Percentiles rank a stretch among this genome's conserved stretches.
These are phyloP conservation scores for Erucastrum elatum DNA, from an alignment of 345 rosid species.

Conservation along the genomic window DNA sequence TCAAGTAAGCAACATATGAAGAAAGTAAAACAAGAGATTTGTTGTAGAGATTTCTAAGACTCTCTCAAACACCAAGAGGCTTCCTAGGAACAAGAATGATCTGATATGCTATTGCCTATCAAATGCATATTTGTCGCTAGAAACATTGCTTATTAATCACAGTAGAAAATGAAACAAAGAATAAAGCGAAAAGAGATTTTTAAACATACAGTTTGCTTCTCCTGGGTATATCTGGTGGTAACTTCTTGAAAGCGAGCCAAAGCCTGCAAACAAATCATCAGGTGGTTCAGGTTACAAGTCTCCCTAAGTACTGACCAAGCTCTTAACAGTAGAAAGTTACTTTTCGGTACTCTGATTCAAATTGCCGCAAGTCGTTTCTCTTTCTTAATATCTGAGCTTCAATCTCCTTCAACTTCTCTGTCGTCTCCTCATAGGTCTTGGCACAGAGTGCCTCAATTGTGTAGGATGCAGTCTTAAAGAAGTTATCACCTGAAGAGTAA, in stretches of 20 bases:
- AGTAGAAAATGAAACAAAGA: neutral
- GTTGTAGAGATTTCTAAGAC: too few species aligned
- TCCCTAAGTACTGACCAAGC: neutral
- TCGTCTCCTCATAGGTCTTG: slow-evolving; percentile 69
- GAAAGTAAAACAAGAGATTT: too few species aligned
- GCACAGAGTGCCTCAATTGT: slow-evolving; percentile 96
- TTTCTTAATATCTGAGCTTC: slow-evolving; percentile 89
- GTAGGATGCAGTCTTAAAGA: slow-evolving; percentile 91
- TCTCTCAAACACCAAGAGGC: too few species aligned
- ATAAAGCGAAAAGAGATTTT: neutral
- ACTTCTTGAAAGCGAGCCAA: slow-evolving; percentile 96
- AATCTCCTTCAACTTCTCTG: slow-evolving; percentile 80
- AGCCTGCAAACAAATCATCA: slow-evolving; percentile 54
- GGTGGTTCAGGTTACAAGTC: neutral
- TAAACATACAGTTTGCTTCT: slow-evolving; percentile 81
- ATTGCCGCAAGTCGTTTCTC: slow-evolving; percentile 90
- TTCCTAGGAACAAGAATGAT: too few species aligned
- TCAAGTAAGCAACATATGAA: too few species aligned
- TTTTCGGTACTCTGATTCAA: slow-evolving; percentile 94
- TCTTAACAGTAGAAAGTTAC: slow-evolving; percentile 37
- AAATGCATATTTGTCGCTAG: neutral
- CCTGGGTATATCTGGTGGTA: slow-evolving; percentile 83
- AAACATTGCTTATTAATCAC: neutral
- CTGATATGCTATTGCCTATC: too few species aligned
- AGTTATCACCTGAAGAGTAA: slow-evolving; percentile 79